Evolutionary conservation across 1,139 yeast genomes (phyloP), one percentile per base, ranked within the genome.

Genomic region (Magnusiomyces suaveolens): DNA sequence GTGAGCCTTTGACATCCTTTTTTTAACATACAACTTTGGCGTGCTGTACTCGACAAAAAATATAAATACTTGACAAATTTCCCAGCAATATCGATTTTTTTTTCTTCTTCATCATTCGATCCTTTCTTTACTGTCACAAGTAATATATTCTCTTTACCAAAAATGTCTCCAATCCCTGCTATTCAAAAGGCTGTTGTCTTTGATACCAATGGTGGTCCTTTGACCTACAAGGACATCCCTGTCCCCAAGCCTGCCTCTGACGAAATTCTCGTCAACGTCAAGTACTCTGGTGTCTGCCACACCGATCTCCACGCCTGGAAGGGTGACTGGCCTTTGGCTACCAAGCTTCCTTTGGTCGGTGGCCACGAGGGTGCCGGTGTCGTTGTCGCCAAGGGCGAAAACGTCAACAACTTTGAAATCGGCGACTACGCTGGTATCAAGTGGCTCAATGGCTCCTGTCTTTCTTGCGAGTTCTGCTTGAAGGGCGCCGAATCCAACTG

Each of bases 341-440:
- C 82, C 61, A 83, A 83, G 70, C 74, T 80, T 60, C 88, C 88
- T 24, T 72, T 82, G 62, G 87, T 83, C 54, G 89, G 88, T 60
- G 94, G 94, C 65, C 94, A 85, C 75, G 94, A 85, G 72, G 92
- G 92, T 73, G 89, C 90, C 43, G 94, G 94, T 71, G 80, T 80
- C 43, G 92, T 85, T 60, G 90, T 84, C 57, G 88, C 77, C 62
- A 80, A 74, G 66, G 94, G 92, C 66, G 73, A 73, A 48, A 76
- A 80, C 61, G 94, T 84, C 62, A 76, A 72, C 63, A 82, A 83
- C 67, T 83, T 85, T 75, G 77, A 83, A 66, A 69, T 83, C 64
- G 94, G 94, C 65, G 92, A 85, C 69, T 74, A 69, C 53, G 94
- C 92, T 57, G 94, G 92, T 68, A 75, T 84, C 67, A 84, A 85